Evolutionary conservation across 169 alveolate genomes (phyloP).

Genomic region (Cryptosporidium sp.): DNA sequence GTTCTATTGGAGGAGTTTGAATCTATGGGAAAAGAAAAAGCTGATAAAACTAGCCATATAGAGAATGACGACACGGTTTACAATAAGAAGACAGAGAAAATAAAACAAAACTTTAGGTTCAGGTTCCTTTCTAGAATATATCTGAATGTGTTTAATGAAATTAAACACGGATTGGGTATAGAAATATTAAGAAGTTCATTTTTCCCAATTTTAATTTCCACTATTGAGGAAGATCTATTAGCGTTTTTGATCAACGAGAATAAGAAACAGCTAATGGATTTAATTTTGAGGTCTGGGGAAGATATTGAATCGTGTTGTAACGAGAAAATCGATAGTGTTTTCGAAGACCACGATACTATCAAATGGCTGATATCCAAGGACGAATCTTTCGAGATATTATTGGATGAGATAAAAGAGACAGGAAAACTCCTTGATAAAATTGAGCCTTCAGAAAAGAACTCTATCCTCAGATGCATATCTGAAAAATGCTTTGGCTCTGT

Average conservation of each 20-base stretch:
- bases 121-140: conserved; percentile 18
- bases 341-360: neutral
- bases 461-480: neutral
- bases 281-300: neutral
- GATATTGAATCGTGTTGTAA: neutral
- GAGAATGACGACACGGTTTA: neutral
- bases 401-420: conserved; percentile 4
- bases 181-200: conserved; percentile 20
- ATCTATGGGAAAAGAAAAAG: neutral
- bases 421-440: conserved; percentile 4
- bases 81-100: neutral
- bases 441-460: conserved; percentile 5
- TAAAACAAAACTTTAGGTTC: neutral
- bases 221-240: neutral
- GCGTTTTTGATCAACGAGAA: neutral
- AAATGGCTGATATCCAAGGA: conserved; percentile 5
- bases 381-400: neutral
- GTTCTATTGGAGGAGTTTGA: conserved; percentile 8
- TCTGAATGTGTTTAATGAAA: neutral
- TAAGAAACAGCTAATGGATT: conserved; percentile 1
- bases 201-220: conserved; percentile 29
- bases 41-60: neutral
- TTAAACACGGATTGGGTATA: neutral
- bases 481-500: conserved; percentile 2
- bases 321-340: neutral